Base-by-base conservation (phyloP, 2,329 filamentous ascomycete species). In the Calonectria leucothoes region DNA sequence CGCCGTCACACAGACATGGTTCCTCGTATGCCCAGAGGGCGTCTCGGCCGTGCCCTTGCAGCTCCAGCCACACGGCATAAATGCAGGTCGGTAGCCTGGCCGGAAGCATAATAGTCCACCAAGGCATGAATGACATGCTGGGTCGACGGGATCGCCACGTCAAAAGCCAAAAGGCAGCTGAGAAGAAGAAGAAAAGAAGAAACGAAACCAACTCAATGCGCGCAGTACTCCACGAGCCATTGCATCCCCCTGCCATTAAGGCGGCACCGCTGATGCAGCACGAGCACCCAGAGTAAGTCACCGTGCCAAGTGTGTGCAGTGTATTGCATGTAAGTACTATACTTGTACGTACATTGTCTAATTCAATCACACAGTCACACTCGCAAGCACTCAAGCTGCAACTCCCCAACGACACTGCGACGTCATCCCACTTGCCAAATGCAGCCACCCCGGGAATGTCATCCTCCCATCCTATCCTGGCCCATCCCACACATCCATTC, bases 391-490 rank as follows among this genome's bases (percentile, higher is more conserved):
- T 45, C 59, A 42, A 63, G 35, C 39, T 45, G 49, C 66, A 51
- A 52, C 68, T 45, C 14, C 33, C 33, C n/a, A 35, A 11, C 15
- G 27, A 45, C 20, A 31, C 67, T 31, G 27, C 39, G 33, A 61
- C 69, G 64, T 67, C 63, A 67, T 51, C 27, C 61, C 59, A 37
- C n/a, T 59, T 52, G 17, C 63, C 61, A 15, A 39, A 71, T 66
- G 69, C 63, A 66, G 69, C 69, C 63, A 71, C 69, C 37, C 39
- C 42, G 37, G 33, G 51, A 55, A 35, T 65, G 31, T 33, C 57
- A 49, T 33, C 33, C 67, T n/a, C 2, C 37, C 52, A 39, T 27
- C 52, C 66, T 59, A 68, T 68, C 66, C 52, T 42, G 29, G 59
- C n/a, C 25, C 55, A 52, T 68, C 70, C 70, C 55, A 64, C 35